phyloP scores from a whole-genome alignment of 768 basidiomycete genomes.

The Boletus rex-veris region DNA sequence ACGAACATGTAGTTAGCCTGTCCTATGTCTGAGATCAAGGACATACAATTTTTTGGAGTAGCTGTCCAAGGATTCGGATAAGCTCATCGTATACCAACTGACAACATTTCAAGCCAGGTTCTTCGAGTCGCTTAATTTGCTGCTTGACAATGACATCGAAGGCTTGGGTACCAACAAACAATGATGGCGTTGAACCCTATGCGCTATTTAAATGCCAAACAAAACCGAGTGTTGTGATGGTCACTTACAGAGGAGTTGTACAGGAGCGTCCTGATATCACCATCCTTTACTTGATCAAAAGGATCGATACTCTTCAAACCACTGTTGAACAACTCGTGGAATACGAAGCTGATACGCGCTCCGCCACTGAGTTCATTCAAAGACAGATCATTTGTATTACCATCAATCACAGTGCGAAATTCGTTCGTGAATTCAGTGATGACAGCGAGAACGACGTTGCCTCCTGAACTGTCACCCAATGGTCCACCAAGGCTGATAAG shows the following conservation, averaged over 20 bases:
- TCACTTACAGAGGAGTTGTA: slow-evolving; percentile 93
- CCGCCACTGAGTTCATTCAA: slow-evolving; percentile 98
- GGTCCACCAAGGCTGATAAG: slow-evolving; percentile 82
- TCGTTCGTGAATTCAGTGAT: slow-evolving; percentile 98
- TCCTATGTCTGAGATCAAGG: neutral
- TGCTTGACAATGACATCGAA: slow-evolving; percentile 99
- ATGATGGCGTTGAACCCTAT: slow-evolving; percentile 90
- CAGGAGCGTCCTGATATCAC: slow-evolving; percentile 91
- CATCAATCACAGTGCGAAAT: slow-evolving; percentile 95
- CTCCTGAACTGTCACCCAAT: slow-evolving; percentile 78
- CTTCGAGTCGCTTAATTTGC: slow-evolving; percentile 95
- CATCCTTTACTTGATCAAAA: slow-evolving; percentile 98
- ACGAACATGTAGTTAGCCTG: neutral
- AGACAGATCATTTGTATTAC: slow-evolving; percentile 92
- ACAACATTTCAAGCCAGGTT: slow-evolving; percentile 90
- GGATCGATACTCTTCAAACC: slow-evolving; percentile 96
- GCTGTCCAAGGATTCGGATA: slow-evolving; percentile 90
- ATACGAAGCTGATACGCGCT: slow-evolving; percentile 97
- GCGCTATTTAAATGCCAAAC: neutral
- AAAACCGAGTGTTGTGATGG: neutral
- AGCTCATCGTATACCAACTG: slow-evolving; percentile 96
- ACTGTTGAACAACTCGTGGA: slow-evolving; percentile 97
- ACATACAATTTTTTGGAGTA: slow-evolving; percentile 85
- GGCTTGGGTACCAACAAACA: slow-evolving; percentile 95
- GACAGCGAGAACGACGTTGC: slow-evolving; percentile 91